Evolutionary conservation across 768 basidiomycete genomes (phyloP), one percentile per base, ranked within the genome.

Genomic region (Lentinula lateritia): DNA sequence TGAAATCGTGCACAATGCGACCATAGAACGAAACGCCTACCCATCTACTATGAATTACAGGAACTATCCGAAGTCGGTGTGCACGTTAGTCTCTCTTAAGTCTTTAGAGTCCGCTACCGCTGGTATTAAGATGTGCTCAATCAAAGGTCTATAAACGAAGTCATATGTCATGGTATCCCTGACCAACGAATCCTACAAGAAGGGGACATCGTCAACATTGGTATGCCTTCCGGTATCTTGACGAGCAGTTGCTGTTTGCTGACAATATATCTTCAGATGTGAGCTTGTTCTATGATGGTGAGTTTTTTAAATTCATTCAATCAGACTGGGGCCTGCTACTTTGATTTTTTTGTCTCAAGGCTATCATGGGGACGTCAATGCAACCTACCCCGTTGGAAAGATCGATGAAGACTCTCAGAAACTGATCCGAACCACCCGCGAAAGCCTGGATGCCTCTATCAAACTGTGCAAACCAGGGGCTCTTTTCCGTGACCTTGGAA

Each of bases 141-240:
- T 48, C n/a, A 18, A 18, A 92, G 92, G 20, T 95, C 93, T 45
- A 75, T 98, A 23, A 99, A 99, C 72, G 96, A 98, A 74, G 90
- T 84, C 55, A 95, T 99, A 67, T 98, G 97, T 73, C 97, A 99
- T 72, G 97, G 96, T 61, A 95, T 96, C 64, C 95, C 95, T 41
- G 93, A 96, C 76, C 81, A 89, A 69, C 77, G 91, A 64, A 88
- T 86, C 68, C 73, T 95, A 65, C 82, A 82, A 67, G 93, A 98
- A 65, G 97, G 97, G 16, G 97, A 99, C 75, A 98, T 98, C 66
- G 78, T 98, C 71, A 99, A 99, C 74, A 86, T 99, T 57, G 95
- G 92, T 89, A 79, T 70, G 41, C 61, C 42, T 5, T 39, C 39
- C 62, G 61, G 50, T 53, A 58, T 61, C 50, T 64, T 64, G 35